phyloP scores from a whole-genome alignment of 1,284 basidiomycete genomes.

The Sanghuangporus sanghuang region DNA sequence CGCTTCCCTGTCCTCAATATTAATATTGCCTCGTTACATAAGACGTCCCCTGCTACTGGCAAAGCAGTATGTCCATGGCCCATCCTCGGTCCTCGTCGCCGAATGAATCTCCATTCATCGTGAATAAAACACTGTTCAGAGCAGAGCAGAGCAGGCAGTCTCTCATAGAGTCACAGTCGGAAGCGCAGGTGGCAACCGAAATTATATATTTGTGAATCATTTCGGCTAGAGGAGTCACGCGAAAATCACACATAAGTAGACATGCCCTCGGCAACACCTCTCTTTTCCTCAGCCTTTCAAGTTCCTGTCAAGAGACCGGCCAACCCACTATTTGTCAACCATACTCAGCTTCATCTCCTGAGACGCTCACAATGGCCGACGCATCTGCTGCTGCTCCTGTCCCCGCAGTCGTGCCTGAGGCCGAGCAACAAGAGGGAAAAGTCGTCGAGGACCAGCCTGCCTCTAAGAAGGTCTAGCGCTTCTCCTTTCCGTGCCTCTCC shows the following conservation, averaged over 20 bases:
- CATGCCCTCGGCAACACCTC: slow-evolving; percentile 25
- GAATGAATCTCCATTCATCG: neutral
- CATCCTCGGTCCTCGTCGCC: too few species aligned
- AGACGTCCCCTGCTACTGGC: neutral
- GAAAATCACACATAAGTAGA: slow-evolving; percentile 15
- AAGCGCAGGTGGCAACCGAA: neutral
- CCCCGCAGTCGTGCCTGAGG: slow-evolving; percentile 70
- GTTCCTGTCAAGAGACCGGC: slow-evolving; percentile 70
- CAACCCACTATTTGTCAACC: neutral
- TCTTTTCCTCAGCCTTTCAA: slow-evolving; percentile 56
- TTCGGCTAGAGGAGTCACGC: neutral
- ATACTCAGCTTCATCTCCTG: slow-evolving; percentile 44
- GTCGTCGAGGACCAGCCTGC: slow-evolving; percentile 62
- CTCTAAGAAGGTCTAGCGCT: slow-evolving; percentile 50
- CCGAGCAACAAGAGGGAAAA: slow-evolving; percentile 50
- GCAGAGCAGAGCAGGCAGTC: too few species aligned
- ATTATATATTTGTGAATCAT: neutral
- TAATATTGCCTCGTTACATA: neutral
- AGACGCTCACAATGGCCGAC: slow-evolving; percentile 70
- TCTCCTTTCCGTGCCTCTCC: slow-evolving; percentile 18
- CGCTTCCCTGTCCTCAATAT: neutral
- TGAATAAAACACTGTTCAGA: too few species aligned
- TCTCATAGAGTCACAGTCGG: neutral
- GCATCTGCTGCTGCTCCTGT: slow-evolving; percentile 78
- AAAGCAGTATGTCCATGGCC: too few species aligned